These are phyloP conservation scores for Polygonum maritimum DNA, from an alignment of 148 eudicot species.

Conservation along the genomic window DNA sequence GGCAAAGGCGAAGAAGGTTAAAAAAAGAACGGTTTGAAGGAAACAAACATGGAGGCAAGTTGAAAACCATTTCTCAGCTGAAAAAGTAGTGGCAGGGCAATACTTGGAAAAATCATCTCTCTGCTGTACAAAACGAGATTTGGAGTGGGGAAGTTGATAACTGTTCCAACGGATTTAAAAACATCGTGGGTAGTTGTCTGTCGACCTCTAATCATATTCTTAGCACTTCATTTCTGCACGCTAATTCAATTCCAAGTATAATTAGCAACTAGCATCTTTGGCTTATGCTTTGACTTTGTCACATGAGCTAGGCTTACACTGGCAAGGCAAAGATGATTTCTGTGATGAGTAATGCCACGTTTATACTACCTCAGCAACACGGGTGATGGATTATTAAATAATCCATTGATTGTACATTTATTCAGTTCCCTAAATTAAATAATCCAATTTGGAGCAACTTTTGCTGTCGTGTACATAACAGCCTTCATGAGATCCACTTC, in stretches of 20 bases:
- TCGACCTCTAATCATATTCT: neutral
- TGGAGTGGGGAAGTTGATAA: neutral
- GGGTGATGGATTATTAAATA: neutral
- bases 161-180: neutral
- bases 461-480: neutral
- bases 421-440: neutral
- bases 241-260: neutral
- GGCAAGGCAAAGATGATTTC: neutral
- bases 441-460: neutral
- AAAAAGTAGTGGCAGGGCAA: constrained; percentile 4
- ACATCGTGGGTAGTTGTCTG: constrained; percentile 2
- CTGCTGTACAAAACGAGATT: neutral
- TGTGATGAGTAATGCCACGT: neutral
- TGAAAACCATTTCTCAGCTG: neutral
- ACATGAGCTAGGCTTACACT: neutral
- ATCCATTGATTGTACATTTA: neutral
- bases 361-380: neutral
- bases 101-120: neutral
- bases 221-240: neutral
- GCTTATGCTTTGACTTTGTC: neutral
- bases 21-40: neutral
- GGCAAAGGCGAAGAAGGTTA: neutral
- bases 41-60: constrained; percentile 6
- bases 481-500: constrained; percentile 6
- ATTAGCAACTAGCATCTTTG: neutral